Evolutionary conservation across 1,284 basidiomycete genomes (phyloP).

Genomic region (Pterula multifida): DNA sequence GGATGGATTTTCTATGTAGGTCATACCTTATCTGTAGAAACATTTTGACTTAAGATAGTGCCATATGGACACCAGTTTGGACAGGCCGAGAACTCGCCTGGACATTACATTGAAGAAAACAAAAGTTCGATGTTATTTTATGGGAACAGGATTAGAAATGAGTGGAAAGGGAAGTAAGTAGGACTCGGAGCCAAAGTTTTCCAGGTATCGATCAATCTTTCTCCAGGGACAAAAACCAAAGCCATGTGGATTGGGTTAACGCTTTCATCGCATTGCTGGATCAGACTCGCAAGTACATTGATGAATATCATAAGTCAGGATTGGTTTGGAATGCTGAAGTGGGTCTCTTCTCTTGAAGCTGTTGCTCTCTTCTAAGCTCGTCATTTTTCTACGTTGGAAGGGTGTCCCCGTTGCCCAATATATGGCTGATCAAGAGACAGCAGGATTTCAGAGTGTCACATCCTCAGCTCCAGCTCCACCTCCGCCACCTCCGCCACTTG

Average conservation of each 20-base stretch:
- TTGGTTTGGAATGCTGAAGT: constrained; percentile 82
- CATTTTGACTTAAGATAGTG: too few species aligned
- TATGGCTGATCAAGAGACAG: constrained; percentile 21
- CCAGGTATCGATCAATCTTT: constrained; percentile 4
- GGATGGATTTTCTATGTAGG: constrained; percentile 88
- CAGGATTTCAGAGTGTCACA: constrained; percentile 19
- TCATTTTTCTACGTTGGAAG: constrained; percentile 28
- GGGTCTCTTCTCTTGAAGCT: not conserved
- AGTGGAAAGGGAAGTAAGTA: constrained; percentile 82
- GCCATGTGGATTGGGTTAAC: constrained; percentile 81
- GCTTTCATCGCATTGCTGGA: constrained; percentile 67
- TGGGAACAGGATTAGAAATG: constrained; percentile 85
- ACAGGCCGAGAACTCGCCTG: constrained; percentile 81
- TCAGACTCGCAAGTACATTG: constrained; percentile 73
- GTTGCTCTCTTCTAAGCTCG: too few species aligned
- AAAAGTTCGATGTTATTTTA: constrained; percentile 90
- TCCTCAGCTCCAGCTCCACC: constrained; percentile 46
- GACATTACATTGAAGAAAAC: constrained; percentile 71
- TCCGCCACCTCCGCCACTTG: constrained; percentile 34
- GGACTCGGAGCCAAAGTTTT: constrained; percentile 2
- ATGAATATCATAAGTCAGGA: constrained; percentile 83
- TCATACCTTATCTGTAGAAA: too few species aligned
- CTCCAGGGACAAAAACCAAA: constrained; percentile 72
- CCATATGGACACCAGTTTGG: too few species aligned
- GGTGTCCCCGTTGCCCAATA: constrained; percentile 53